Evolutionary conservation across 2,329 filamentous ascomycete species (phyloP), one percentile per base, ranked within the genome.

Genomic region (Cephalotrichum gorgonifer): DNA sequence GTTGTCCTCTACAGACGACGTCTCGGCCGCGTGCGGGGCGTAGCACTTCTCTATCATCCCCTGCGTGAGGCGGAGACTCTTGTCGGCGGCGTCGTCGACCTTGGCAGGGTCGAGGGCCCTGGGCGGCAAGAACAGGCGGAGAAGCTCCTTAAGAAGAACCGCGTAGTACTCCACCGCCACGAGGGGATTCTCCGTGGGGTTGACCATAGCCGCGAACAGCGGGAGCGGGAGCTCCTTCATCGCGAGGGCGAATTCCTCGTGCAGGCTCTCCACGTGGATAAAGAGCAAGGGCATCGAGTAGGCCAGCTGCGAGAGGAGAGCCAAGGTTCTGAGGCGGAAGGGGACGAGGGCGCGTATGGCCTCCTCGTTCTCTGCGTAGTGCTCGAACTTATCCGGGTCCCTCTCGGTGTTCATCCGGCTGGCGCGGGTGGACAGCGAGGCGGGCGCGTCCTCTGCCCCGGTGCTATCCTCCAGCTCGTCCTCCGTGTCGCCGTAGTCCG

Each of bases 1-100:
- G 56, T 93, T 90, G 53, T 88, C 85, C 20, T 78, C 74, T 1
- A 75, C 63, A 6, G 71, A 73, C 14, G 75, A 68, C 0, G 74
- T 79, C 51, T 78, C 81, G 1, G 86, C 84, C 0, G 83, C 71
- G 54, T 75, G 81, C 0, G 78, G 78, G 2, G 88, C 72, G 60
- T 81, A 90, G 57, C 81, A 82, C 41, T 70, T 61, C 57, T 74
- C 67, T 39, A 80, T 60, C 53, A 79, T 73, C 6, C 55, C 56
- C 22, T 64, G 58, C 5, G 72, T 73, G 41, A 79, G 58, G 17
- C 60, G 60, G 7, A 68, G 67, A 1, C 56, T 50, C 3, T 62
- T 60, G 22, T 71, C 65, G 20, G 59, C 62, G 11, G 64, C 62
- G 1, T 55, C 56, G 33, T 66, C 65, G 12, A 67, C 61, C 38